Evolutionary conservation across 805 yeast genomes (phyloP).

Genomic region (Metschnikowia matae): DNA sequence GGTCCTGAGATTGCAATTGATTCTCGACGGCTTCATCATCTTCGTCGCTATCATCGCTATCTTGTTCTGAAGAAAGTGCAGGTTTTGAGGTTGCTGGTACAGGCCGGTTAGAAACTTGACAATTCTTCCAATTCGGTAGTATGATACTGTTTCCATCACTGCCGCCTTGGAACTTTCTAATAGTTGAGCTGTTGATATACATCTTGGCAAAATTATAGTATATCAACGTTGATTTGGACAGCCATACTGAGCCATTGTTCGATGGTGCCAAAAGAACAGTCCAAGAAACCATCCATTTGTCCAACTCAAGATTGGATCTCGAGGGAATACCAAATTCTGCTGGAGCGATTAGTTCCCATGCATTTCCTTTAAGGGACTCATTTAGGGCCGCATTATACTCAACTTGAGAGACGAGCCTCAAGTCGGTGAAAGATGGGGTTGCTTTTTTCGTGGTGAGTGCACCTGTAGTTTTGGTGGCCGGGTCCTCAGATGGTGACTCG

Average conservation of each 20-base stretch:
- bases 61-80: slow-evolving; percentile 4
- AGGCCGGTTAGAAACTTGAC: neutral
- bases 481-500: neutral
- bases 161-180: slow-evolving; percentile 37
- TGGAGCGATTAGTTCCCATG: slow-evolving; percentile 60
- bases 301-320: slow-evolving; percentile 60
- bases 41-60: slow-evolving; percentile 15
- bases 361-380: slow-evolving; percentile 52
- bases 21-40: slow-evolving; percentile 23
- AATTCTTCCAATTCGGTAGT: slow-evolving; percentile 33
- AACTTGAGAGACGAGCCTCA: slow-evolving; percentile 63
- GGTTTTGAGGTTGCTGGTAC: neutral
- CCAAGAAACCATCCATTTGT: slow-evolving; percentile 81
- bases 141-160: slow-evolving; percentile 21
- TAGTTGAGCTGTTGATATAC: slow-evolving; percentile 58
- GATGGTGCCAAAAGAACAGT: slow-evolving; percentile 63
- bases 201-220: slow-evolving; percentile 73
- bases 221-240: slow-evolving; percentile 63
- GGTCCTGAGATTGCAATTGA: slow-evolving; percentile 23
- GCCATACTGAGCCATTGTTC: slow-evolving; percentile 55
- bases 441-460: neutral
- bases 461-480: neutral
- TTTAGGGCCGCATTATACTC: slow-evolving; percentile 62
- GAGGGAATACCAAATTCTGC: slow-evolving; percentile 65
- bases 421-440: slow-evolving; percentile 34